These are phyloP conservation scores for Plasmodium falciparum DNA, from an alignment of 169 alveolate species.

Conservation along the genomic window DNA sequence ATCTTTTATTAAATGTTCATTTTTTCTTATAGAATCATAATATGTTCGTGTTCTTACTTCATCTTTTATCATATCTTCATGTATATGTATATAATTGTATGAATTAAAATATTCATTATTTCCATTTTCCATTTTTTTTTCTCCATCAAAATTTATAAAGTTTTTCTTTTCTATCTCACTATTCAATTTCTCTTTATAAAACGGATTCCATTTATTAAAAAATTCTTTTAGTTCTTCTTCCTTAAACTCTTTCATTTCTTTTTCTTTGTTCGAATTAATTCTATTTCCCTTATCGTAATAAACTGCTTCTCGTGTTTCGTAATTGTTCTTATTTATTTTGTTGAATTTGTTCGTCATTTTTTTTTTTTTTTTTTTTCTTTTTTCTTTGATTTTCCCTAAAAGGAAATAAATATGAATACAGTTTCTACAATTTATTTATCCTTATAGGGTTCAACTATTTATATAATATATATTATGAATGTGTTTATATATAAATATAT, in stretches of 20 bases:
- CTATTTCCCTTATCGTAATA: slow-evolving; percentile 14
- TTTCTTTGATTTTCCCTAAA: too few species aligned
- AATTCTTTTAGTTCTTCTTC: slow-evolving; percentile 34
- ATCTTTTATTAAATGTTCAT: slow-evolving; percentile 93
- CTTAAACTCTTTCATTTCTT: slow-evolving; percentile 12
- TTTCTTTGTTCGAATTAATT: not conserved
- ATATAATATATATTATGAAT: too few species aligned
- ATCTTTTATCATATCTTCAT: slow-evolving; percentile 99
- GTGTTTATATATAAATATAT: too few species aligned
- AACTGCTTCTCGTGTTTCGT: slow-evolving; percentile 52
- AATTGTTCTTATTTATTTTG: slow-evolving; percentile 25
- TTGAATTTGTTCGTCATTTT: slow-evolving; percentile 41
- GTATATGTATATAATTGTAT: slow-evolving; percentile 96
- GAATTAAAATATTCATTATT: slow-evolving; percentile 94
- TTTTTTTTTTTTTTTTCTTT: not conserved
- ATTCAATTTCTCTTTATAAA: slow-evolving; percentile 32
- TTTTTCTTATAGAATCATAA: slow-evolving; percentile 94
- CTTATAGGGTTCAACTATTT: too few species aligned
- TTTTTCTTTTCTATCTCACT: slow-evolving; percentile 42
- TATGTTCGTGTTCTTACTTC: slow-evolving; percentile 93
- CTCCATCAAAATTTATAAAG: slow-evolving; percentile 39
- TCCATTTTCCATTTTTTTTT: slow-evolving; percentile 51
- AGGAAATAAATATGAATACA: too few species aligned
- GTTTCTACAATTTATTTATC: too few species aligned
- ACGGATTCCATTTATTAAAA: slow-evolving; percentile 32